A percentile compares a stretch with the other conserved stretches of the same genome.
phyloP scores from a whole-genome alignment of 2,329 filamentous ascomycete species.

The Magnaporthiopsis poae region DNA sequence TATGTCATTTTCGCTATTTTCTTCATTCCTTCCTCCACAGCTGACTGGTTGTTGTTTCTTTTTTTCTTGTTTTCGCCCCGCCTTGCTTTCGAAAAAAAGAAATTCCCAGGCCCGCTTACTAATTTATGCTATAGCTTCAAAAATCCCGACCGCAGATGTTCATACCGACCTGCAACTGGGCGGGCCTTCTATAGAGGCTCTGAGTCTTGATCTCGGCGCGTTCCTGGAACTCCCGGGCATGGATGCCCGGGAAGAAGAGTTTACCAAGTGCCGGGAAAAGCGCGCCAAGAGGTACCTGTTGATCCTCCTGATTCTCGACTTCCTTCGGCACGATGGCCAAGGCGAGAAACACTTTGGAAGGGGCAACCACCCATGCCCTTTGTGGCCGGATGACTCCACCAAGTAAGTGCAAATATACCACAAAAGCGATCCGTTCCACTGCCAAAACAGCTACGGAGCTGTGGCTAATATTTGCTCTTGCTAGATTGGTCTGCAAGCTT shows the following conservation, averaged over 20 bases:
- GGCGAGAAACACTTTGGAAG: not conserved
- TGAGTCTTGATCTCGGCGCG: not conserved
- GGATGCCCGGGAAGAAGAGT: not conserved
- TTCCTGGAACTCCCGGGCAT: not conserved
- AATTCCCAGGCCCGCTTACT: not conserved
- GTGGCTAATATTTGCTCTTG: not conserved
- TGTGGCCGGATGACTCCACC: constrained; percentile 7
- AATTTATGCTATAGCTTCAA: constrained; percentile 1
- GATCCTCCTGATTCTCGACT: not conserved
- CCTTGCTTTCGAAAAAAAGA: too few relatives aligned
- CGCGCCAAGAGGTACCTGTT: not conserved
- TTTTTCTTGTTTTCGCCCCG: too few relatives aligned
- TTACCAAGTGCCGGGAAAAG: not conserved
- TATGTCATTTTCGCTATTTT: not conserved
- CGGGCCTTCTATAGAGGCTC: not conserved
- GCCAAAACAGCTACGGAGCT: not conserved
- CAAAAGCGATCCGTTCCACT: not conserved
- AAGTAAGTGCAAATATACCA: not conserved
- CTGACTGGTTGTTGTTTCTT: not conserved
- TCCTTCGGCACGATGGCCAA: not conserved
- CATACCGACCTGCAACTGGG: not conserved
- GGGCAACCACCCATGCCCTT: not conserved
- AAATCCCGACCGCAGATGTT: not conserved
- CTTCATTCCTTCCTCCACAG: not conserved
- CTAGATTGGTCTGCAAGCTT: not conserved